Evolutionary conservation across 306 rosid genomes (phyloP).

Genomic region (Aeschynomene evenia): DNA sequence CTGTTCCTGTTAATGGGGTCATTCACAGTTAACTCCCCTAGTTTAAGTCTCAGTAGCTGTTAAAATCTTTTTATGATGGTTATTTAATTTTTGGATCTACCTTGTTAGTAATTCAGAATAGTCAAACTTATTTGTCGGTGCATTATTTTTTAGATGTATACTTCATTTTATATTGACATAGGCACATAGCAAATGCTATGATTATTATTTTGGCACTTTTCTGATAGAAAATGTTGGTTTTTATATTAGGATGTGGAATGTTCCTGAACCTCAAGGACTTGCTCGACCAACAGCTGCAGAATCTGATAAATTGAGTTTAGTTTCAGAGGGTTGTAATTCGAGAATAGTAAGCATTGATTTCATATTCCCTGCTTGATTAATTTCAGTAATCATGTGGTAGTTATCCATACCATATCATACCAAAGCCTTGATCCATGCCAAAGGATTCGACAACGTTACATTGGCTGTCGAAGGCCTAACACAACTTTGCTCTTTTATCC

Average conservation of each 20-base stretch:
- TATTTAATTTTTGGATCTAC: not conserved
- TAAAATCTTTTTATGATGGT: not conserved
- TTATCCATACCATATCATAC: too few species aligned
- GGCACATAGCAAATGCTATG: not conserved
- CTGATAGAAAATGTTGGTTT: constrained; percentile 25
- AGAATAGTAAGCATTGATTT: constrained; percentile 57
- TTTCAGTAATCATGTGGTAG: not conserved
- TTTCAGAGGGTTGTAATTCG: constrained; percentile 79
- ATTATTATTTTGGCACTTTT: constrained; percentile 9
- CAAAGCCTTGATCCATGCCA: too few species aligned
- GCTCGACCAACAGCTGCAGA: constrained; percentile 59
- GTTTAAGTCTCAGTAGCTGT: not conserved
- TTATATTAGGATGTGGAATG: constrained; percentile 73
- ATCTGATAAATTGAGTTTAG: constrained; percentile 54
- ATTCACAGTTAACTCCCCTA: not conserved
- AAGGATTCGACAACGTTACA: too few species aligned
- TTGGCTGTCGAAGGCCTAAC: too few species aligned
- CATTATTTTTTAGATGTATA: not conserved
- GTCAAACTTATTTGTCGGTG: constrained; percentile 21
- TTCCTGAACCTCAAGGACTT: constrained; percentile 66
- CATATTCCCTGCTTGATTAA: not conserved
- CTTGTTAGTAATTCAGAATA: constrained; percentile 15
- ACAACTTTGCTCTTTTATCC: too few species aligned
- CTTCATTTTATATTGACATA: not conserved
- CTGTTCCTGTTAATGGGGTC: not conserved